These are phyloP conservation scores for Podila verticillata DNA, from an alignment of 192 early-diverging fungal species.

Conservation along the genomic window DNA sequence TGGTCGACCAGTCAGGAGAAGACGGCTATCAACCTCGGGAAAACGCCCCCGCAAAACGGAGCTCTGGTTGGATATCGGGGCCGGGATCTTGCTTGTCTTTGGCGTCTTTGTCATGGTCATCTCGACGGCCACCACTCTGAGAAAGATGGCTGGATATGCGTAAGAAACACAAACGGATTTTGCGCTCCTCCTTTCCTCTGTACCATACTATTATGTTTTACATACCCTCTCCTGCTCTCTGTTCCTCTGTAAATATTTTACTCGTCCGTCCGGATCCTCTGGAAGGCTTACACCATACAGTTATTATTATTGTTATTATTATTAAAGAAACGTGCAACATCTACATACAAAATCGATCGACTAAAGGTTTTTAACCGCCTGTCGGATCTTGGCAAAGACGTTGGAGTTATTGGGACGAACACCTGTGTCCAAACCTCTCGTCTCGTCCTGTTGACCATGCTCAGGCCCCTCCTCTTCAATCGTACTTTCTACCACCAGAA, in stretches of 20 bases:
- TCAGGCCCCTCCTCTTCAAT: not conserved
- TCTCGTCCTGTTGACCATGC: not conserved
- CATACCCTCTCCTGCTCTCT: no score
- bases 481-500: not conserved
- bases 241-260: no score
- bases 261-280: no score
- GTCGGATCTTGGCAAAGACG: constrained; percentile 43
- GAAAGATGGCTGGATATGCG: constrained; percentile 22
- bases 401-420: not conserved
- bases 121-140: constrained; percentile 34
- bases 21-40: not conserved
- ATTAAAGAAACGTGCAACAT: no score
- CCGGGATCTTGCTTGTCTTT: constrained; percentile 54
- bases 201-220: no score
- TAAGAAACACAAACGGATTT: not conserved
- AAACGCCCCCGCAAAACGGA: constrained; percentile 14
- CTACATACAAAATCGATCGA: no score
- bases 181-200: not conserved
- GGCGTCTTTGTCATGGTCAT: constrained; percentile 57
- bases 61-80: constrained; percentile 49
- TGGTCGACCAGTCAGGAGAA: not conserved
- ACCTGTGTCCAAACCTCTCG: not conserved
- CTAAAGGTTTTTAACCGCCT: constrained; percentile 40
- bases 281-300: no score
- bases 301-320: no score